phyloP scores from a whole-genome alignment of 192 early-diverging fungal genomes.

The Entomortierella beljakovae region DNA sequence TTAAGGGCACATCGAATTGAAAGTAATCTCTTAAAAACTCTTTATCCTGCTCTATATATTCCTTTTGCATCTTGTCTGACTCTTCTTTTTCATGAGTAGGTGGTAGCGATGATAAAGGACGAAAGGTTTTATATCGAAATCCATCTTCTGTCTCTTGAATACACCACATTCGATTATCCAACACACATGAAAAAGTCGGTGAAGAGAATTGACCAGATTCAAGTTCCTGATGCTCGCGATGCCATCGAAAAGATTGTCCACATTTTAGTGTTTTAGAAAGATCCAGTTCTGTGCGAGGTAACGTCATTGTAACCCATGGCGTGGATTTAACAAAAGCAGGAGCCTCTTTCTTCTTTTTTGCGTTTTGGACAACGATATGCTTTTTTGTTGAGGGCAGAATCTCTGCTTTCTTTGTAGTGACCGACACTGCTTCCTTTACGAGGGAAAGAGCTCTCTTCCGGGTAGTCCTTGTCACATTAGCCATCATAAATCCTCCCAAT shows the following conservation, averaged over 20 bases:
- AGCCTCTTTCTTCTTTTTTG: background rate
- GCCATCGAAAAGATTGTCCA: slow-evolving; percentile 95
- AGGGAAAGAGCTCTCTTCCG: slow-evolving; percentile 29
- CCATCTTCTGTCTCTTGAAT: slow-evolving; percentile 38
- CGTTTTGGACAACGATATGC: background rate
- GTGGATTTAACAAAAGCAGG: slow-evolving; percentile 9
- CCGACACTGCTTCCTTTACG: slow-evolving; percentile 5
- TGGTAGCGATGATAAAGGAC: slow-evolving; percentile 14
- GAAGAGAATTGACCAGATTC: slow-evolving; percentile 68
- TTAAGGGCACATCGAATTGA: slow-evolving; percentile 78
- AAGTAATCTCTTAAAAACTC: slow-evolving; percentile 84
- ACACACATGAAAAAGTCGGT: slow-evolving; percentile 33
- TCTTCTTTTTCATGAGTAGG: slow-evolving; percentile 16
- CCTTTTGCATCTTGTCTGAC: slow-evolving; percentile 14
- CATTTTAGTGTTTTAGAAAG: slow-evolving; percentile 85
- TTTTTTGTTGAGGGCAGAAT: background rate
- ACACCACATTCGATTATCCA: slow-evolving; percentile 33
- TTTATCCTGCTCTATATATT: slow-evolving; percentile 16
- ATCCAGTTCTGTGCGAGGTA: slow-evolving; percentile 74
- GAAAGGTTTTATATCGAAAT: slow-evolving; percentile 57
- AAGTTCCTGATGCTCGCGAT: slow-evolving; percentile 61
- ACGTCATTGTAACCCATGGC: slow-evolving; percentile 16
- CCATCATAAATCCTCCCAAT: slow-evolving; percentile 16
- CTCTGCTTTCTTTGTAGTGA: too few relatives aligned
- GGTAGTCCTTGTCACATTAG: slow-evolving; percentile 29